A percentile compares a stretch with the other conserved stretches of the same genome.
phyloP scores from a whole-genome alignment of 495 filamentous ascomycete species.

The Staphylotrichum tortipilum region DNA sequence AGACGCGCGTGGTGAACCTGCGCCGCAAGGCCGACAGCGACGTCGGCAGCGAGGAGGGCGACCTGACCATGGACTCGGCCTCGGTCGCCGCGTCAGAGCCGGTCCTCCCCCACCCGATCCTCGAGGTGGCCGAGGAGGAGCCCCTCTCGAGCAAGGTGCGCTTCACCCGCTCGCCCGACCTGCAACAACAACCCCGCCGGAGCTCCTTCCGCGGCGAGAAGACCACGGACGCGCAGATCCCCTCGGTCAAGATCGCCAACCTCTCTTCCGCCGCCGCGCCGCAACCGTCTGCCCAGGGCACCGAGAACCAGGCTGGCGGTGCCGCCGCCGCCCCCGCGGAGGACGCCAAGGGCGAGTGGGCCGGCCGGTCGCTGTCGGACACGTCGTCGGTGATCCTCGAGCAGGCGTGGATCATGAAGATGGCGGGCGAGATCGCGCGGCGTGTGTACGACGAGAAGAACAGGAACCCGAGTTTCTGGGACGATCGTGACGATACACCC shows the following conservation, averaged over 20 bases:
- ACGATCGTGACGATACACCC: constrained; percentile 46
- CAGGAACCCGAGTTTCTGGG: constrained; percentile 39
- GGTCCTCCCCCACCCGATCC: constrained; percentile 31
- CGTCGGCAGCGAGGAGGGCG: constrained; percentile 39
- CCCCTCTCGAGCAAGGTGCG: constrained; percentile 34
- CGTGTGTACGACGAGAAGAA: constrained; percentile 64
- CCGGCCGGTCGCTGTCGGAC: constrained; percentile 22
- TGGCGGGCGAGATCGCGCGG: constrained; percentile 82
- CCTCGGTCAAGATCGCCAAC: constrained; percentile 4
- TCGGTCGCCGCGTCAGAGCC: constrained; percentile 44
- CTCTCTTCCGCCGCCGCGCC: neutral
- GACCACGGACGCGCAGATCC: constrained; percentile 8
- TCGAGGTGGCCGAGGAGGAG: constrained; percentile 51
- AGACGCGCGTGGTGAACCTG: constrained; percentile 89
- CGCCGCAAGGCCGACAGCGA: constrained; percentile 55
- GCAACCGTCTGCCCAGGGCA: neutral
- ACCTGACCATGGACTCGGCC: constrained; percentile 29
- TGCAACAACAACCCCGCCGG: constrained; percentile 20
- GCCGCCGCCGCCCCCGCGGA: neutral
- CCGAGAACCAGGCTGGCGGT: neutral
- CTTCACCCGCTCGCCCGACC: constrained; percentile 23
- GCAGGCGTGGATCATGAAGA: constrained; percentile 81
- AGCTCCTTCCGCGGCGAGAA: constrained; percentile 25
- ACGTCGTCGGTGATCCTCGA: constrained; percentile 58
- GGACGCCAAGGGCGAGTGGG: constrained; percentile 12